These are phyloP conservation scores for Zygosaccharomyces bailii DNA, from an alignment of 805 yeast species.

Conservation along the genomic window DNA sequence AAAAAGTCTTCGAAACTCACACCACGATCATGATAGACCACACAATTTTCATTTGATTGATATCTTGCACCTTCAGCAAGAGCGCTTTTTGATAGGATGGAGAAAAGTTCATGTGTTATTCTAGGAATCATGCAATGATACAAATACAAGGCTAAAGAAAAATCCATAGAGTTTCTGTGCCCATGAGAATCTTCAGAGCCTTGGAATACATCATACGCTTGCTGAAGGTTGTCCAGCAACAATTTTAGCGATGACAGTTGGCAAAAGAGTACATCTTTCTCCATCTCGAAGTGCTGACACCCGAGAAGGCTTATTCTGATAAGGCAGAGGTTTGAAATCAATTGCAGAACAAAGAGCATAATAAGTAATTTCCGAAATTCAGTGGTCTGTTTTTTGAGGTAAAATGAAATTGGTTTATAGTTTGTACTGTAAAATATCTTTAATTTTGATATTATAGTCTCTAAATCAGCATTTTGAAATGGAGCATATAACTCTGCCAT, in stretches of 20 bases:
- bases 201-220: not conserved
- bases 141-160: not conserved
- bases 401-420: no score
- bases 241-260: not conserved
- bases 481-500: no score
- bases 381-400: no score
- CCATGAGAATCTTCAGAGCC: no score
- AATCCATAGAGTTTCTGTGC: not conserved
- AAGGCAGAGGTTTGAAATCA: constrained; percentile 98
- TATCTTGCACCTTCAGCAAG: not conserved
- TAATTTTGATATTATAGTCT: no score
- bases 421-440: no score
- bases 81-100: not conserved
- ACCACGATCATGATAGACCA: not conserved
- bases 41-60: not conserved
- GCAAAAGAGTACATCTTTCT: not conserved
- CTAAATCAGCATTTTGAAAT: no score
- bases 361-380: no score
- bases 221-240: not conserved
- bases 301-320: constrained; percentile 43
- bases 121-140: not conserved
- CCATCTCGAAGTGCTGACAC: constrained; percentile 16
- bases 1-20: not conserved
- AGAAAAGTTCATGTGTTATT: not conserved
- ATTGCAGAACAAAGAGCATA: constrained; percentile 92